These are phyloP conservation scores for Protomyces gravidus DNA, from an alignment of 1,139 yeast species.

Conservation along the genomic window DNA sequence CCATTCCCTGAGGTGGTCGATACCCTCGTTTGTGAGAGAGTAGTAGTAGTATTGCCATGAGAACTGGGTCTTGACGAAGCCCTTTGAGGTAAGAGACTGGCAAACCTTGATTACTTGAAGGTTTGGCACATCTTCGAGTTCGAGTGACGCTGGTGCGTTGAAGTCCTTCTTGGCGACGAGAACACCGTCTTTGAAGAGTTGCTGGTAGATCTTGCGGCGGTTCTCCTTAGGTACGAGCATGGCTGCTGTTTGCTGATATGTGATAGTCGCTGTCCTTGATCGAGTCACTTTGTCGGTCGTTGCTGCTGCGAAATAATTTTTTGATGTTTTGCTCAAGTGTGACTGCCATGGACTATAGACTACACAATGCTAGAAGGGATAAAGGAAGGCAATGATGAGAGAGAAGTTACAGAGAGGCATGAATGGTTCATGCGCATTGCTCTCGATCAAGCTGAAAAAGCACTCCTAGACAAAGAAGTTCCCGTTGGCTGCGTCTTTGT, in stretches of 20 bases:
- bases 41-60: slow-evolving; percentile 99
- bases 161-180: slow-evolving; percentile 50
- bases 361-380: background rate
- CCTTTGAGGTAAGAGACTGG: slow-evolving; percentile 98
- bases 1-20: slow-evolving; percentile 96
- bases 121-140: slow-evolving; percentile 48
- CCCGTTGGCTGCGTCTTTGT: slow-evolving; percentile 72
- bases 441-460: slow-evolving; percentile 48
- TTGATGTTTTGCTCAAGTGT: background rate
- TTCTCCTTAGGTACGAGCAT: slow-evolving; percentile 31
- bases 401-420: background rate
- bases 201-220: slow-evolving; percentile 31
- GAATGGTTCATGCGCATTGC: slow-evolving; percentile 11
- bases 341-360: background rate
- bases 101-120: slow-evolving; percentile 98
- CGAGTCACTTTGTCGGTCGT: background rate
- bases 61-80: slow-evolving; percentile 99
- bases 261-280: background rate
- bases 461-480: slow-evolving; percentile 58
- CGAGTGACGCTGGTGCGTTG: slow-evolving; percentile 97
- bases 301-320: background rate
- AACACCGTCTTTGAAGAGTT: slow-evolving; percentile 31
- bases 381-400: background rate
- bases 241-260: background rate
- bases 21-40: slow-evolving; percentile 99